Conservation (phyloP, 139 green algal species). For the Micromonas pusilla region DNA sequence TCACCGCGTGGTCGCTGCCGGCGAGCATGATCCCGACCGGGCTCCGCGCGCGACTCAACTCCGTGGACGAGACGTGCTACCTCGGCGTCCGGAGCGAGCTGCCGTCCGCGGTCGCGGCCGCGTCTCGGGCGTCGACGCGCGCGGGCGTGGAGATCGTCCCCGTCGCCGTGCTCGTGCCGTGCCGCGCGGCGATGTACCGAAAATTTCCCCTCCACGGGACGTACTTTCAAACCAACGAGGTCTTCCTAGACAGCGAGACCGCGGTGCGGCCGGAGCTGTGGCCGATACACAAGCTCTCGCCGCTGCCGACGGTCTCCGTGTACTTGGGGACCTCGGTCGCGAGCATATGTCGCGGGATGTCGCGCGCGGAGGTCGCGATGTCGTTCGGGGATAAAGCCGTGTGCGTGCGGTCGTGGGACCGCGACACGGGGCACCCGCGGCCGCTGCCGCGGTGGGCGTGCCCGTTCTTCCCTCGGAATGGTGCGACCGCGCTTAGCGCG, state of each 20-base stretch:
- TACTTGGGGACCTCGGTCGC: constrained; percentile 48
- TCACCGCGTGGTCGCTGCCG: not conserved
- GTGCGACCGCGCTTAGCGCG: not conserved
- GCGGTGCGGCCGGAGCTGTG: not conserved
- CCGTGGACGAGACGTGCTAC: not conserved
- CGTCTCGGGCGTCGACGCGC: not conserved
- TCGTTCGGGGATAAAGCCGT: constrained; percentile 42
- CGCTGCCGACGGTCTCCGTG: constrained; percentile 15
- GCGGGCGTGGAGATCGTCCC: not conserved
- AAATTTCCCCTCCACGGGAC: constrained; percentile 75
- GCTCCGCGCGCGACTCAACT: not conserved
- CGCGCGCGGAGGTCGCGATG: constrained; percentile 39
- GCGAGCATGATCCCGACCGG: not conserved
- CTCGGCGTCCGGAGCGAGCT: not conserved
- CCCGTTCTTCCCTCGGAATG: constrained; percentile 13
- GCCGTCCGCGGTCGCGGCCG: not conserved
- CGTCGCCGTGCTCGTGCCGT: constrained; percentile 26
- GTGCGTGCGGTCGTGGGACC: constrained; percentile 49
- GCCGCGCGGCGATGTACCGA: constrained; percentile 42
- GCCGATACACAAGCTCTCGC: not conserved
- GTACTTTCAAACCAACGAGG: constrained; percentile 65
- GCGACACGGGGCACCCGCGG: constrained; percentile 32
- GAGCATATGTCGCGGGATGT: constrained; percentile 55
- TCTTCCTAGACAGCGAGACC: constrained; percentile 1
- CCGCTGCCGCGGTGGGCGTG: constrained; percentile 10